phyloP scores from a whole-genome alignment of 495 filamentous ascomycete species.

The Daldinia bambusicola region DNA sequence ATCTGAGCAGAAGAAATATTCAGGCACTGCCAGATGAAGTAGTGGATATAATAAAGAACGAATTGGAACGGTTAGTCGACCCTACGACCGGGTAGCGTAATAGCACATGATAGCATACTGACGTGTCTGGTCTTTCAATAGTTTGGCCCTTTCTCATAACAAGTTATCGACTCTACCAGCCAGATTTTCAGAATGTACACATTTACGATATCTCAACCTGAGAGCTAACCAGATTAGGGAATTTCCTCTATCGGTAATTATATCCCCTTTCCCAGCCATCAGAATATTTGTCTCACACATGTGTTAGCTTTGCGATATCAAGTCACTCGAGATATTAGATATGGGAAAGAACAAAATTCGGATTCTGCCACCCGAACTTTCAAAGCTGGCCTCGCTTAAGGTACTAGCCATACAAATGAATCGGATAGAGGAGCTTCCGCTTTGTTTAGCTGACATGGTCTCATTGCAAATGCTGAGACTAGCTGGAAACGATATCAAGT shows the following conservation, averaged over 20 bases:
- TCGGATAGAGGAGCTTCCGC: conserved; percentile 81
- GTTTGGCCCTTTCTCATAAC: conserved; percentile 91
- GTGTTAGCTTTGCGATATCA: conserved; percentile 74
- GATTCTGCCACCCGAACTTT: conserved; percentile 80
- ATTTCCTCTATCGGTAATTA: conserved; percentile 83
- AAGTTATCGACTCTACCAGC: conserved; percentile 79
- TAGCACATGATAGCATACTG: conserved; percentile 29
- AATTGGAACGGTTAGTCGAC: conserved; percentile 80
- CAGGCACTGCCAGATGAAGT: conserved; percentile 85
- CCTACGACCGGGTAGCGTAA: not conserved
- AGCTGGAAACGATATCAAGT: conserved; percentile 82
- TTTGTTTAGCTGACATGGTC: conserved; percentile 85
- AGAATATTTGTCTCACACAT: conserved; percentile 32
- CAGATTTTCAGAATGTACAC: conserved; percentile 85
- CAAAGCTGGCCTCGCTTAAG: conserved; percentile 77
- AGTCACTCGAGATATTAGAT: conserved; percentile 90
- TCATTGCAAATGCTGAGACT: conserved; percentile 88
- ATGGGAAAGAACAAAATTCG: conserved; percentile 85
- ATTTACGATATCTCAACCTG: conserved; percentile 94
- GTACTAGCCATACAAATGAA: conserved; percentile 86
- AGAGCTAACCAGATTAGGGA: conserved; percentile 86
- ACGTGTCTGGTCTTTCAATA: conserved; percentile 49
- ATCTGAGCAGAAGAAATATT: conserved; percentile 86
- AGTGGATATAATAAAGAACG: conserved; percentile 90
- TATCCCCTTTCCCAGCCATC: conserved; percentile 16